Percentiles rank a stretch among this genome's conserved stretches.
Conservation (phyloP, 371 early-diverging fungal species). For the Rhizopus arrhizus region DNA sequence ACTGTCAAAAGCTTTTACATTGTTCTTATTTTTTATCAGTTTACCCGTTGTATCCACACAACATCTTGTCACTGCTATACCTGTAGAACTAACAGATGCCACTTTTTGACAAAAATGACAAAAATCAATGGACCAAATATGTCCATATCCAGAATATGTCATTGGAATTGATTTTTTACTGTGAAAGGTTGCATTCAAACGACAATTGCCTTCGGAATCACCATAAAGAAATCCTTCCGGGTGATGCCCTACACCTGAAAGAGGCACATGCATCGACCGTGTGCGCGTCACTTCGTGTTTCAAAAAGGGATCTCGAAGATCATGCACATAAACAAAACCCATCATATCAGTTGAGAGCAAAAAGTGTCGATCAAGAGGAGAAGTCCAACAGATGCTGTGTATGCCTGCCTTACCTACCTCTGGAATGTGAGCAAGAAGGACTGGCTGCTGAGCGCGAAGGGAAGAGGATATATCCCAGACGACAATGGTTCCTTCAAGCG, state of each 20-base stretch:
- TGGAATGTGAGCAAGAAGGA: slow-evolving; percentile 10
- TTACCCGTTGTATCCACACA: neutral
- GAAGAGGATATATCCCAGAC: slow-evolving; percentile 33
- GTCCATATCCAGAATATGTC: neutral
- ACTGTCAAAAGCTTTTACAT: neutral
- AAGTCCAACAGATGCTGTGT: slow-evolving; percentile 14
- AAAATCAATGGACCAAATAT: slow-evolving; percentile 8
- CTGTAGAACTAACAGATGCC: slow-evolving; percentile 4
- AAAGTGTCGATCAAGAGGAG: neutral
- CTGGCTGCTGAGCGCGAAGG: slow-evolving; percentile 5
- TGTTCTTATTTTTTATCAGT: neutral
- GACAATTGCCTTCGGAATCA: neutral
- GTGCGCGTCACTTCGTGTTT: neutral
- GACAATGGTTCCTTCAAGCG: slow-evolving; percentile 27
- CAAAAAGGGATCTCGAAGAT: slow-evolving; percentile 23
- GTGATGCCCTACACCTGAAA: neutral
- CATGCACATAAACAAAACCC: slow-evolving; percentile 9
- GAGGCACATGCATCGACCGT: neutral
- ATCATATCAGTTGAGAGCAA: slow-evolving; percentile 11
- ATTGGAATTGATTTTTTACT: neutral
- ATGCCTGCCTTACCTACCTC: slow-evolving; percentile 4
- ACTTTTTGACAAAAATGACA: neutral
- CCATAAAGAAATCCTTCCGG: neutral
- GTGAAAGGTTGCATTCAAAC: neutral
- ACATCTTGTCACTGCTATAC: neutral